phyloP scores from a whole-genome alignment of 129 eudicot species.

The Ambrosia artemisiifolia region DNA sequence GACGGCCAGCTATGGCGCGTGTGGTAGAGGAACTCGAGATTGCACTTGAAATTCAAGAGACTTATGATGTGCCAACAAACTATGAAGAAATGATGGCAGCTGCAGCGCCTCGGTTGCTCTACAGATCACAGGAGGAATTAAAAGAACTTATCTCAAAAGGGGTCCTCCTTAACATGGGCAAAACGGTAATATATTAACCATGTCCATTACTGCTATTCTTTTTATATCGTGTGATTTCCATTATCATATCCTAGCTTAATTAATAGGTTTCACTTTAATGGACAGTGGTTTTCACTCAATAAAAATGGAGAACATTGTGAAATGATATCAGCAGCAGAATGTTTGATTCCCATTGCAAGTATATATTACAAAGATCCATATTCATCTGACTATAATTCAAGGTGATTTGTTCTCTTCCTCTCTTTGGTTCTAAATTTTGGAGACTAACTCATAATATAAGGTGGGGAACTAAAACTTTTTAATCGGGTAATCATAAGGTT shows the following conservation, averaged over 20 bases:
- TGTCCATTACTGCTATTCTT: too few relatives aligned
- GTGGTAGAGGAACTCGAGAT: not conserved
- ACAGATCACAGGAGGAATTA: not conserved
- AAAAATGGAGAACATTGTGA: not conserved
- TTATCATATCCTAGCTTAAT: too few relatives aligned
- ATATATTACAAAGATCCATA: not conserved
- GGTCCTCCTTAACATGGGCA: not conserved
- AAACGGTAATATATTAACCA: not conserved
- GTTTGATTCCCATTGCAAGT: not conserved
- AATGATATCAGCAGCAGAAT: constrained; percentile 7
- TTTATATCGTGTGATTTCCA: too few relatives aligned
- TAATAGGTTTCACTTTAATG: not conserved
- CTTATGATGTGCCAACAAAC: not conserved
- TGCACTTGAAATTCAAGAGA: not conserved
- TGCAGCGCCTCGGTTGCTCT: not conserved
- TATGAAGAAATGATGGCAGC: not conserved
- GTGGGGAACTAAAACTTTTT: too few relatives aligned
- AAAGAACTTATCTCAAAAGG: not conserved
- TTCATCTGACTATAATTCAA: not conserved
- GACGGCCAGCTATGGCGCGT: not conserved
- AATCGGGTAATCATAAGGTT: too few relatives aligned
- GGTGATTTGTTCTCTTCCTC: not conserved
- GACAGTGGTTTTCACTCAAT: constrained; percentile 4
- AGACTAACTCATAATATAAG: too few relatives aligned
- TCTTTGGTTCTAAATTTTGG: too few relatives aligned